Base-by-base conservation (phyloP, 371 early-diverging fungal genomes). In the Apophysomyces trapeziformis region DNA sequence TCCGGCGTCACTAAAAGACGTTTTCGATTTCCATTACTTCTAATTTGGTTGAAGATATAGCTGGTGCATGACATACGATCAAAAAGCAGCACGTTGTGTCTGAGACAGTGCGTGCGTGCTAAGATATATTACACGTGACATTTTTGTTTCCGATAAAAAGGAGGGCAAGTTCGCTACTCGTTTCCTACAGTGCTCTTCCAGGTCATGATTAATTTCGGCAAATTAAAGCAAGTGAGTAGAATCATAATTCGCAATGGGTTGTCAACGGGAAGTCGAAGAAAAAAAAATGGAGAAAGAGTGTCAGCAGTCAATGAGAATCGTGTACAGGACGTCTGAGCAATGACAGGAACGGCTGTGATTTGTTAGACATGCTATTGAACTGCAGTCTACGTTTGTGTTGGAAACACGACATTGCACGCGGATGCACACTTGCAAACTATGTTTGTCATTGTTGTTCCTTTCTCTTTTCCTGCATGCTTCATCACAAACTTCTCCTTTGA, bases 211-310 rank as follows among this genome's bases (percentile, higher is more conserved):
- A 50, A 50, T 50, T 50, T 50, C 54, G 54, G 54, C 54, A 50
- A 50, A 50, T 50, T 50, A 9, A 50, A 50, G 21, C 54, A 50
- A 50, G 54, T 50, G 54, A 50, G 54, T 50, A 21, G 54, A 50
- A 50, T 26, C 21, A 7, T 50, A n/a, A 16, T 50, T 50, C 32
- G 46, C 46, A 18, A 0, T 18, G 16, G 16, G 16, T 5, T 13
- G 46, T 7, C 46, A 45, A n/a, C n/a, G 46, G 12, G 46, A 13
- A 18, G 5, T n/a, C 2, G 8, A 18, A 38, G 26, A 47, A 62
- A 58, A 58, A 38, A 36, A 36, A 21, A 47, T 36, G n/a, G 38
- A 62, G 36, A 32, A 18, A 46, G 35, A 43, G 45, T 35, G 18
- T 7, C 60, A 39, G 35, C 43, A 12, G 21, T 60, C 37, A 13